Percentiles rank a stretch among this genome's conserved stretches.
Conservation (phyloP, 345 rosid species). For the Populus simonii region DNA sequence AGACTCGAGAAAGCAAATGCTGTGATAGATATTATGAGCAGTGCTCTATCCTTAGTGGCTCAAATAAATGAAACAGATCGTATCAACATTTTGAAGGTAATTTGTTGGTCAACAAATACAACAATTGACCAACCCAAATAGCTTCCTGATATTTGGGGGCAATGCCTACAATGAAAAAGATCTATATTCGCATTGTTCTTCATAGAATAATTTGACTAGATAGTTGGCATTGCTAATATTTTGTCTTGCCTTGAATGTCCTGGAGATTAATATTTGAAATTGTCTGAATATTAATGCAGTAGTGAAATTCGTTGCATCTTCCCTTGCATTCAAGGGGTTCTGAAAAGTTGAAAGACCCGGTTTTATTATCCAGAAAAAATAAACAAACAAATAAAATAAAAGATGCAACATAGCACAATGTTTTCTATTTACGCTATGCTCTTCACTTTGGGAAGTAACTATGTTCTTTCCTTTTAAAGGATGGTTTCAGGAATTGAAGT, state of each 20-base stretch:
- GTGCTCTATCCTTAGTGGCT: slow-evolving; percentile 77
- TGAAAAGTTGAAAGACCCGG: not conserved
- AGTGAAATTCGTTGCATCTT: not conserved
- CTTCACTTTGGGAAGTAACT: not conserved
- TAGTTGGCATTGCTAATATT: not conserved
- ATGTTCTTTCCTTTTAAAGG: not conserved
- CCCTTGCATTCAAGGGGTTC: not conserved
- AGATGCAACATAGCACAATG: not conserved
- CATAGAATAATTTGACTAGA: not conserved
- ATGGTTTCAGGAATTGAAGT: not conserved
- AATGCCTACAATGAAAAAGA: not conserved
- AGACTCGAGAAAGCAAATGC: slow-evolving; percentile 93
- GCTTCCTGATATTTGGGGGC: not conserved
- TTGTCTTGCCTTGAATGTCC: not conserved
- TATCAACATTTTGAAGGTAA: slow-evolving; percentile 92
- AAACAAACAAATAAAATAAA: not conserved
- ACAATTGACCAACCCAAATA: not conserved
- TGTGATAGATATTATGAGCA: slow-evolving; percentile 91
- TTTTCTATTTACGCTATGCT: not conserved
- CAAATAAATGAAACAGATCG: slow-evolving; percentile 89
- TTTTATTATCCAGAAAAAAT: not conserved
- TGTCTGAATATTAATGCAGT: not conserved
- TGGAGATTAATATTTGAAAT: not conserved
- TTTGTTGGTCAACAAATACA: slow-evolving; percentile 12
- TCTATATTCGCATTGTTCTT: not conserved